Base-by-base conservation (phyloP, 2,329 filamentous ascomycete species). In the Fusarium napiforme region DNA sequence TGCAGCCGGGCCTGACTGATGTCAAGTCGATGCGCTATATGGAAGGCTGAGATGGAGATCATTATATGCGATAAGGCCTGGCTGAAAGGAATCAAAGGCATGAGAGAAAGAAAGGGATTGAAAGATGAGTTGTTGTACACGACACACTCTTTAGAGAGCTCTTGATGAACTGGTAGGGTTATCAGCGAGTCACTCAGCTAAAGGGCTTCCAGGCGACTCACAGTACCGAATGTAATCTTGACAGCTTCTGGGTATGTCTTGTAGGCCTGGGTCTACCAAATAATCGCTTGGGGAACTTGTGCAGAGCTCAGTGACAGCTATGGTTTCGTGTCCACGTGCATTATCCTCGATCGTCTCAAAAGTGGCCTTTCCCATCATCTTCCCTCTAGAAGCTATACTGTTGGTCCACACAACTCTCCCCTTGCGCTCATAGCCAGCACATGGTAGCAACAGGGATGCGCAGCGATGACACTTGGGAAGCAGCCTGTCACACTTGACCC, bases 281-380 rank as follows among this genome's bases (percentile, higher is more conserved):
- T 4, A 4, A 7, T 36, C 15, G 34, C 3, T 36, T 36, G 7
- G 34, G 2, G 34, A 36, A 1, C 7, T 36, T 16, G 26, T 7
- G 12, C 1, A n/a, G 2, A 18, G 39, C 28, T 57, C 21, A 21
- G 4, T 23, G 5, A 7, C 15, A 21, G 28, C 2, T 4, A 11
- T 30, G 4, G 5, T 11, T 2, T 3, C 2, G 4, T 47, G 9
- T 0, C 4, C 9, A 9, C 9, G 7, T 7, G 19, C 9, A 49
- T n/a, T 0, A 8, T 47, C 26, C 9, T 21, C 14, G 9, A 47
- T 21, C 4, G n/a, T 11, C 5, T 7, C 2, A 0, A 36, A 36
- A 0, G 55, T 3, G 0, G 40, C 2, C 1, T 36, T 58, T 0
- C 30, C 30, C 40, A 4, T 49, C 55, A 36, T 36, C 10, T 36